Base-by-base conservation (phyloP, 345 rosid species). In the Mallotus nudiflorus region DNA sequence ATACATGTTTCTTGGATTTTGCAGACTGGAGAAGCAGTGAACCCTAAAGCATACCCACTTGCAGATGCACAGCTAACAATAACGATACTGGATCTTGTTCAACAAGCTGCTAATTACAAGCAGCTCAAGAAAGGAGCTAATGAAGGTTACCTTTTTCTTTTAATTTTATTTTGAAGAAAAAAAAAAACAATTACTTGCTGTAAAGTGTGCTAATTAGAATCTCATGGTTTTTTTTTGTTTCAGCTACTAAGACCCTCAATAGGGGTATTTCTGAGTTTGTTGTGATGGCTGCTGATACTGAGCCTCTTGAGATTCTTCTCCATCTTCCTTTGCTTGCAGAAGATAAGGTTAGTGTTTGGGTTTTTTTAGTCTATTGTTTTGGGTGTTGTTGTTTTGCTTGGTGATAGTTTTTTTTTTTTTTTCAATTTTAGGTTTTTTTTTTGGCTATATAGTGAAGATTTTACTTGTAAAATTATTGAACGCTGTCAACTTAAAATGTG, bases 71-170 rank as follows among this genome's bases (percentile, higher is more conserved):
- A 92, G 82, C 78, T 95, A 39, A 52, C 89, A 0, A 86, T 87
- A 22, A 90, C 97, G 10, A 95, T 95, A 35, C 79, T 92, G 25
- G 97, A 95, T 82, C 96, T 95, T 19, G 87, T 95, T 71, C 97
- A 92, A 66, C 97, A 95, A 82, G 99, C 97, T 40, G 88, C 96
- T 61, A 89, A 92, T 72, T 90, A 92, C 92, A 92, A 90, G 87
- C 99, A 95, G 78, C 99, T 95, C 71, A 95, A 95, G 69, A 94
- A 95, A 84, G 97, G 98, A 6, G 98, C 97, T 25, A 95, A 95
- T 69, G 99, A 95, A 90, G 98, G 96, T 87, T 37, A 16, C 33
- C 9, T 4, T n/a, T n/a, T n/a, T n/a, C n/a, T n/a, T n/a, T n/a
- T n/a, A n/a, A n/a, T n/a, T n/a, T n/a, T n/a, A n/a, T n/a, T n/a